Evolutionary conservation across 345 rosid genomes (phyloP).

Genomic region (Arabidopsis suecica): DNA sequence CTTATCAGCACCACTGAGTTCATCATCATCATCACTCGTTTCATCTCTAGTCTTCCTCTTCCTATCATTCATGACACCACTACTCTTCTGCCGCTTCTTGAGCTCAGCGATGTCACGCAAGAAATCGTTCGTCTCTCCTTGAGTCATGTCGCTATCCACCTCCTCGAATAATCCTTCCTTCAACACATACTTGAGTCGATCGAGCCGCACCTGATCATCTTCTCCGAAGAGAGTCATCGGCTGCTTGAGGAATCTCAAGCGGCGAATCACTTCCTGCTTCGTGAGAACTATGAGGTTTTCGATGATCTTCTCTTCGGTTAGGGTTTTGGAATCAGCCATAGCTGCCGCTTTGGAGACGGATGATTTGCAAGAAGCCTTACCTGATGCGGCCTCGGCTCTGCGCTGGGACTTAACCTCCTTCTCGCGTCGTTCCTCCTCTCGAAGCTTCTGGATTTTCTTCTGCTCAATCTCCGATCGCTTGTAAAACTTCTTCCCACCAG

Average conservation of each 20-base stretch:
- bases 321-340: slow-evolving; percentile 62
- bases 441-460: slow-evolving; percentile 83
- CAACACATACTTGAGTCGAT: slow-evolving; percentile 77
- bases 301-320: slow-evolving; percentile 57
- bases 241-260: slow-evolving; percentile 86
- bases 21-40: slow-evolving; percentile 66
- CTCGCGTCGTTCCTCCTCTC: slow-evolving; percentile 87
- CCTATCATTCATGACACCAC: slow-evolving; percentile 67
- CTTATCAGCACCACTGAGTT: slow-evolving; percentile 77
- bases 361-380: slow-evolving; percentile 38
- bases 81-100: slow-evolving; percentile 85
- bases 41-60: slow-evolving; percentile 88
- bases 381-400: slow-evolving; percentile 46
- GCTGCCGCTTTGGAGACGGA: slow-evolving; percentile 47
- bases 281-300: slow-evolving; percentile 58
- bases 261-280: slow-evolving; percentile 84
- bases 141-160: slow-evolving; percentile 90
- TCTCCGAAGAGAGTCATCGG: slow-evolving; percentile 80
- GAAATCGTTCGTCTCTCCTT: slow-evolving; percentile 97
- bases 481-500: slow-evolving; percentile 83
- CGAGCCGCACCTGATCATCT: slow-evolving; percentile 80
- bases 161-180: slow-evolving; percentile 79
- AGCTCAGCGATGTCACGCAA: slow-evolving; percentile 89
- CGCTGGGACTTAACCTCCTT: slow-evolving; percentile 78
- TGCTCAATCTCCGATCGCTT: slow-evolving; percentile 92